Evolutionary conservation across 148 eudicot species (phyloP).

Genomic region (Hydrangea macrophylla): DNA sequence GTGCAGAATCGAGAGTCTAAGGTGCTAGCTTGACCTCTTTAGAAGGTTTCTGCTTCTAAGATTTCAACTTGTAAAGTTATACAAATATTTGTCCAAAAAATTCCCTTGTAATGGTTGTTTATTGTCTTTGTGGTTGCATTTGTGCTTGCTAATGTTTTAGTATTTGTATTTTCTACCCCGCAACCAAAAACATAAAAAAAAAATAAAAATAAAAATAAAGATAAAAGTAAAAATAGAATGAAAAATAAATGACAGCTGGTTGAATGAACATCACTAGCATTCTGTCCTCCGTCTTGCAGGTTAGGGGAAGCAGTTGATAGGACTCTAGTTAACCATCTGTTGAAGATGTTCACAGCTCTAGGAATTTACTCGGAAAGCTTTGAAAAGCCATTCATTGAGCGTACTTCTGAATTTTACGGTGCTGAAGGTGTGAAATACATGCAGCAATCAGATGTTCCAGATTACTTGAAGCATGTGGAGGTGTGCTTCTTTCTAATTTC

Average conservation of each 20-base stretch:
- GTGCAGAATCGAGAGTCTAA: too few species aligned
- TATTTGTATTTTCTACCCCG: too few species aligned
- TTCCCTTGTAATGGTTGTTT: too few species aligned
- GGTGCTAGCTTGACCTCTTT: too few species aligned
- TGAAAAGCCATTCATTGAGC: slow-evolving; percentile 88
- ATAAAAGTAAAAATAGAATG: too few species aligned
- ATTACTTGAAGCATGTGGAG: slow-evolving; percentile 93
- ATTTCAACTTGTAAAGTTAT: too few species aligned
- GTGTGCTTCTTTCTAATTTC: slow-evolving; percentile 31
- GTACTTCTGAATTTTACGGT: slow-evolving; percentile 91
- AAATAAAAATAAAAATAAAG: too few species aligned
- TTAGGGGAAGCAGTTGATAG: slow-evolving; percentile 94
- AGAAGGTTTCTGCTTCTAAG: too few species aligned
- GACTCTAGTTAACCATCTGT: slow-evolving; percentile 91
- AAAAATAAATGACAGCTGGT: too few species aligned
- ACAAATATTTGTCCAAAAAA: too few species aligned
- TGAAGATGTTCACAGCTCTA: slow-evolving; percentile 95
- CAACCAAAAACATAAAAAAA: too few species aligned
- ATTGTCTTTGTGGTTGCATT: not conserved
- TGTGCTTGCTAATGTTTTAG: not conserved
- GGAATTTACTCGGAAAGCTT: slow-evolving; percentile 87
- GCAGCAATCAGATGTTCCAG: slow-evolving; percentile 97
- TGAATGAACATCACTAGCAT: not conserved
- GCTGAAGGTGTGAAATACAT: slow-evolving; percentile 90
- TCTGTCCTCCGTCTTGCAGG: slow-evolving; percentile 41